A percentile compares a stretch with the other conserved stretches of the same genome.
phyloP scores from a whole-genome alignment of 2,329 filamentous ascomycete species.

The Biscogniauxia sp. region DNA sequence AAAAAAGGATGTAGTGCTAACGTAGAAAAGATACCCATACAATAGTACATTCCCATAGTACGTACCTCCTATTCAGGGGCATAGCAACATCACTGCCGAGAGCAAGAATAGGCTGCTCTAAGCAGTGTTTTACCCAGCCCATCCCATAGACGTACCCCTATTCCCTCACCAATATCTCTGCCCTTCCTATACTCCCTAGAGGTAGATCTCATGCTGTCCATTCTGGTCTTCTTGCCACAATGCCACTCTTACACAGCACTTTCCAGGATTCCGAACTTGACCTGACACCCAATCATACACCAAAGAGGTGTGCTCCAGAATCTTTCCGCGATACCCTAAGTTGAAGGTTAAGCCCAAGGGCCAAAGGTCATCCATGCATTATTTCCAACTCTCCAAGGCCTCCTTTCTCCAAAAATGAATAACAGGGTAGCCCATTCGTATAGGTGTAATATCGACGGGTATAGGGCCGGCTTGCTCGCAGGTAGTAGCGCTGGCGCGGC shows the following conservation, averaged over 20 bases:
- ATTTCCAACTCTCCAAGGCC: neutral
- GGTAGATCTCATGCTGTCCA: neutral
- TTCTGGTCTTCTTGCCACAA: neutral
- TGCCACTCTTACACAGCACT: neutral
- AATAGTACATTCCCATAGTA: no score
- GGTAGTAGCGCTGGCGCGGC: conserved; percentile 42
- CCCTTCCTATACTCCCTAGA: neutral
- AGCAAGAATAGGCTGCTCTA: no score
- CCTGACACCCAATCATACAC: neutral
- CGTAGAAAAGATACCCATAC: no score
- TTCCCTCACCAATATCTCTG: neutral
- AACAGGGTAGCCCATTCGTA: neutral
- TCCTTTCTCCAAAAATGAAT: neutral
- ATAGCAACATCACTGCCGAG: no score
- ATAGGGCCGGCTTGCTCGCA: no score
- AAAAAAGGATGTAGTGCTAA: no score
- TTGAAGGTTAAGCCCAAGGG: neutral
- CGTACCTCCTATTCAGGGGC: no score
- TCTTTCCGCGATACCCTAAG: neutral
- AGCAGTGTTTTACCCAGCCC: no score
- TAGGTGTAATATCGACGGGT: neutral
- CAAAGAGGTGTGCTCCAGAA: neutral
- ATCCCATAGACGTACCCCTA: no score
- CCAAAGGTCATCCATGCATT: neutral
- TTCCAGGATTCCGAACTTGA: neutral